phyloP scores from a whole-genome alignment of 768 basidiomycete genomes.

The Trametes elegans region DNA sequence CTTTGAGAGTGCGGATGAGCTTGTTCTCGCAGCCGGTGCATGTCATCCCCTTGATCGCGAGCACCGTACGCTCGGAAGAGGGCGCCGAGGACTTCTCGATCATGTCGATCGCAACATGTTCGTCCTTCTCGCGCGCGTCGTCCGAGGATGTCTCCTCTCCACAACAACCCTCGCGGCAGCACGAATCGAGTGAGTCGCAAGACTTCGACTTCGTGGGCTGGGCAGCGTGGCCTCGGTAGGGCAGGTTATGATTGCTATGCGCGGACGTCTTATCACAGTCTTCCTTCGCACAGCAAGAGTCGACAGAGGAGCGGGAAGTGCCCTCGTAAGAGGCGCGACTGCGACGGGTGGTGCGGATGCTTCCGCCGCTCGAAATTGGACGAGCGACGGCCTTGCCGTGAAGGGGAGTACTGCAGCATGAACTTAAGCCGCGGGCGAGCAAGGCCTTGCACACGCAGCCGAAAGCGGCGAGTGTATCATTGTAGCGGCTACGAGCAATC shows the following conservation, averaged over 20 bases:
- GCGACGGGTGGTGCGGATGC: not conserved
- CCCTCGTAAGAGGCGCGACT: conserved; percentile 2
- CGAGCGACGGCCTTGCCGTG: conserved; percentile 1
- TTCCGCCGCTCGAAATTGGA: conserved; percentile 2
- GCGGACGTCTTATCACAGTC: conserved; percentile 6
- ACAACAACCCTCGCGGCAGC: conserved; percentile 19
- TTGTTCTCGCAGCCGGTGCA: conserved; percentile 34
- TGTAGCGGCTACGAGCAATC: conserved; percentile 26
- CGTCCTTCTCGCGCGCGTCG: conserved; percentile 3
- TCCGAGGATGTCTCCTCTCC: not conserved
- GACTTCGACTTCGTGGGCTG: not conserved
- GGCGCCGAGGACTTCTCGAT: conserved; percentile 3
- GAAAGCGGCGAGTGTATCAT: conserved; percentile 29
- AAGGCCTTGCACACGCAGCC: conserved; percentile 31
- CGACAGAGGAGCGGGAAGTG: conserved; percentile 11
- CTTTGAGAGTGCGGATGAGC: conserved; percentile 22
- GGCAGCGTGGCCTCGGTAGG: conserved; percentile 5
- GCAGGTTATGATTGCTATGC: conserved; percentile 11
- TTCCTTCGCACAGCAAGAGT: conserved; percentile 23
- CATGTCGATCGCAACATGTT: conserved; percentile 11
- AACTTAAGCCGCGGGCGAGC: conserved; percentile 27
- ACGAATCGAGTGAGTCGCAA: conserved; percentile 15
- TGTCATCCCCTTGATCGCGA: conserved; percentile 31
- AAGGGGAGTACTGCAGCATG: conserved; percentile 23
- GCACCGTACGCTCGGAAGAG: conserved; percentile 17